Conservation (phyloP, 768 basidiomycete genomes). For the Dacryopinax primogenitus region DNA sequence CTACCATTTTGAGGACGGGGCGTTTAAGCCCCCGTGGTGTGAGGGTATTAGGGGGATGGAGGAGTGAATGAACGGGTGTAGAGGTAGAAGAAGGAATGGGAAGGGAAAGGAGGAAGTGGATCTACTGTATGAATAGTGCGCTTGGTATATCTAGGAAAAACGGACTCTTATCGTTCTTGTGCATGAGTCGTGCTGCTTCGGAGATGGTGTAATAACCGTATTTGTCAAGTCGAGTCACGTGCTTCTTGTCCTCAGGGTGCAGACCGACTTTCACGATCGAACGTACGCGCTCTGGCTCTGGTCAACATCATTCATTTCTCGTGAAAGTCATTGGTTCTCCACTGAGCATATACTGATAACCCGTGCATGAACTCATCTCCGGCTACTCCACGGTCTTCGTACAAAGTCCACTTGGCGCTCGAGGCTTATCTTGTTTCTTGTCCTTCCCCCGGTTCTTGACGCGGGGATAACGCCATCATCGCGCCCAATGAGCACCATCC, state of each 20-base stretch:
- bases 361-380: too few relatives aligned
- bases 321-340: too few relatives aligned
- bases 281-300: too few relatives aligned
- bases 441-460: too few relatives aligned
- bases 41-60: neutral
- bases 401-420: too few relatives aligned
- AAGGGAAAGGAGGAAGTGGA: neutral
- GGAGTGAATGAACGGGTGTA: neutral
- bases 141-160: neutral
- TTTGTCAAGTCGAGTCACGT: neutral
- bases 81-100: neutral
- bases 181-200: too few relatives aligned
- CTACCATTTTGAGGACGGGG: neutral
- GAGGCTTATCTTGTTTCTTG: too few relatives aligned
- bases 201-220: neutral
- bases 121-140: neutral
- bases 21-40: slow-evolving; percentile 6
- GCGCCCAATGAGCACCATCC: neutral
- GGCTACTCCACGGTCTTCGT: too few relatives aligned
- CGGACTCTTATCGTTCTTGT: neutral
- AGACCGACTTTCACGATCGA: too few relatives aligned
- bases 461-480: slow-evolving; percentile 8
- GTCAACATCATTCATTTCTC: too few relatives aligned
- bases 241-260: neutral
- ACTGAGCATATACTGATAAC: too few relatives aligned